Conservation (phyloP, 2,329 filamentous ascomycete genomes). For the Amauroascus niger region DNA sequence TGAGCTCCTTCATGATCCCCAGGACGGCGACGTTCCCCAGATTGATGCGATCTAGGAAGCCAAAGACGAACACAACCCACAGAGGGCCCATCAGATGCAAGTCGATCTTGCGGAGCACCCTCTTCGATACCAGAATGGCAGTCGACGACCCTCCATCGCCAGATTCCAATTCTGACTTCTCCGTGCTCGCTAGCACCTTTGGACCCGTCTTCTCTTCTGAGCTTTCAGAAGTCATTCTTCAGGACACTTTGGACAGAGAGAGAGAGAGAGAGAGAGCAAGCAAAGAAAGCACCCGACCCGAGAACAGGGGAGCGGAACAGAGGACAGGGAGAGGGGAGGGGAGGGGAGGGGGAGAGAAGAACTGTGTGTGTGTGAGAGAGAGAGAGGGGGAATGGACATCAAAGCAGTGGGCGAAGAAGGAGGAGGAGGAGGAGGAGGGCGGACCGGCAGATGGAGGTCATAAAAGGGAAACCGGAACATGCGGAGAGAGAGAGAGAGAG, state of each 20-base stretch:
- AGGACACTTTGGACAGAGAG: background rate
- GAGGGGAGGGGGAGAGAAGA: too few species aligned
- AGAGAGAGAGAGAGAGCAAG: background rate
- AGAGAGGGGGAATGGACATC: too few species aligned
- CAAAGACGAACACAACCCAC: constrained; percentile 20
- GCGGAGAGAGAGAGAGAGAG: too few species aligned
- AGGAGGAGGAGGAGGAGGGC: too few species aligned
- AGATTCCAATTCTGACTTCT: constrained; percentile 7
- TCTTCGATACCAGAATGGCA: background rate
- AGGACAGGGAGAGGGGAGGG: too few species aligned
- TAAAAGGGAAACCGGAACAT: too few species aligned
- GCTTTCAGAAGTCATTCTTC: background rate
- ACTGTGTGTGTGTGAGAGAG: too few species aligned
- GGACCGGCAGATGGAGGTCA: too few species aligned
- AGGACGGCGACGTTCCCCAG: constrained; percentile 21
- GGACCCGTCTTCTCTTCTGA: constrained; percentile 1
- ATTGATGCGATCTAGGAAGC: constrained; percentile 20
- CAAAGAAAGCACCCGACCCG: background rate
- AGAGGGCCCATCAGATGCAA: constrained; percentile 20
- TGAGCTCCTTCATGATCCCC: constrained; percentile 19
- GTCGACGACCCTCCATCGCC: background rate
- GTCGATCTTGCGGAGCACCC: constrained; percentile 20
- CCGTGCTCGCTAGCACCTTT: background rate
- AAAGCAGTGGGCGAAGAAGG: too few species aligned
- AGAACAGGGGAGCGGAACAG: too few species aligned